Evolutionary conservation across 2,329 filamentous ascomycete species (phyloP).

Genomic region (Pseudofabraea citricarpa): DNA sequence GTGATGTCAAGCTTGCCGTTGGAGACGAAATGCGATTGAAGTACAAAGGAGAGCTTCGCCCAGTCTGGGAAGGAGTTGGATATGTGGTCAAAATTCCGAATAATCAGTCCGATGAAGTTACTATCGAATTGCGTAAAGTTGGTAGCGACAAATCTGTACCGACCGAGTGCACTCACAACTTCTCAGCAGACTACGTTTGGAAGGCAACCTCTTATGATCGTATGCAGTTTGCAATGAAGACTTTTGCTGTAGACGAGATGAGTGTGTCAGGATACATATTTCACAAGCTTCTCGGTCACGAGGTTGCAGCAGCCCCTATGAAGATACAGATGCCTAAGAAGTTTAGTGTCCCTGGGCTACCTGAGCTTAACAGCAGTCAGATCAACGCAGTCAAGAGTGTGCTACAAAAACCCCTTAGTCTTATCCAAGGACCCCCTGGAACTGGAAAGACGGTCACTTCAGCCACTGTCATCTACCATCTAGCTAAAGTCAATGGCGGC

Average conservation of each 20-base stretch:
- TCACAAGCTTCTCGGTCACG: slow-evolving; percentile 91
- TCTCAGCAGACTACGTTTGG: slow-evolving; percentile 98
- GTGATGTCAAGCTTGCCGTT: slow-evolving; percentile 95
- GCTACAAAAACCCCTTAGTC: slow-evolving; percentile 83
- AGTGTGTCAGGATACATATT: slow-evolving; percentile 99
- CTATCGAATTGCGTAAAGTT: slow-evolving; percentile 87
- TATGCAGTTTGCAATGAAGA: slow-evolving; percentile 99
- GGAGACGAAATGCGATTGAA: slow-evolving; percentile 98
- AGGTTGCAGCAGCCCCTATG: slow-evolving; percentile 90
- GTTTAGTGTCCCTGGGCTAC: slow-evolving; percentile 89
- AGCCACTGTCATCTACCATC: slow-evolving; percentile 95
- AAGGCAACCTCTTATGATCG: slow-evolving; percentile 98
- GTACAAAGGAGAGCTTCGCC: slow-evolving; percentile 89
- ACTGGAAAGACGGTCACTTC: slow-evolving; percentile 99
- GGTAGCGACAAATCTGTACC: slow-evolving; percentile 95
- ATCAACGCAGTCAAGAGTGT: slow-evolving; percentile 96
- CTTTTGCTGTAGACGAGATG: slow-evolving; percentile 95
- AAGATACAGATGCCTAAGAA: slow-evolving; percentile 95
- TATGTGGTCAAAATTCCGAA: slow-evolving; percentile 99
- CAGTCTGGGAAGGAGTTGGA: slow-evolving; percentile 94
- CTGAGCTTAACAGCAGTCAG: slow-evolving; percentile 92
- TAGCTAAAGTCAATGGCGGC: slow-evolving; percentile 90
- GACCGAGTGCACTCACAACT: slow-evolving; percentile 94
- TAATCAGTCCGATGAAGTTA: slow-evolving; percentile 97
- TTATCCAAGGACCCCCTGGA: slow-evolving; percentile 95